These are phyloP conservation scores for Pseudoneurospora amorphoporcata DNA, from an alignment of 495 filamentous ascomycete genomes.

Conservation along the genomic window DNA sequence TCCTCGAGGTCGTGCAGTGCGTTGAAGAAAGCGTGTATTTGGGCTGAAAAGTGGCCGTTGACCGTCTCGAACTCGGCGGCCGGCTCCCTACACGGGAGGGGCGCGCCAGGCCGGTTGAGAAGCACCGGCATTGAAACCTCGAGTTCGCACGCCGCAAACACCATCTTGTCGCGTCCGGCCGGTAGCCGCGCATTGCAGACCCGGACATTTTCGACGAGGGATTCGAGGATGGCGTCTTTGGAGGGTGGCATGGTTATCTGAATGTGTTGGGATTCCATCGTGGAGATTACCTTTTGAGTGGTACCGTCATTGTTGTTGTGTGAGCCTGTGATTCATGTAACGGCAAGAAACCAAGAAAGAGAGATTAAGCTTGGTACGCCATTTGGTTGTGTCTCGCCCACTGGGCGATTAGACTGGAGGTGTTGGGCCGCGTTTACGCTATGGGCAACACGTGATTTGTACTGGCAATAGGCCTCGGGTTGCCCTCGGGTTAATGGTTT, in stretches of 20 bases:
- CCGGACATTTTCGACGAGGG: not conserved
- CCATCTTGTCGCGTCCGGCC: not conserved
- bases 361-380: no score
- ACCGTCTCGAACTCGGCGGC: slow-evolving; percentile 12
- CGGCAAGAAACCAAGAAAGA: no score
- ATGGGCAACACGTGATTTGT: no score
- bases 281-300: no score
- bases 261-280: not conserved
- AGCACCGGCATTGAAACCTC: slow-evolving; percentile 16
- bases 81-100: slow-evolving; percentile 16
- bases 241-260: not conserved
- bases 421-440: no score
- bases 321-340: no score
- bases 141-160: not conserved
- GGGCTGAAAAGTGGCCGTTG: slow-evolving; percentile 19
- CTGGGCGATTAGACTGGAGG: no score
- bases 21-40: slow-evolving; percentile 20
- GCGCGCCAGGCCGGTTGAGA: slow-evolving; percentile 12
- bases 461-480: no score
- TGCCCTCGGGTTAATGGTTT: no score
- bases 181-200: not conserved
- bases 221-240: not conserved
- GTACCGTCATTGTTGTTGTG: no score
- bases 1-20: slow-evolving; percentile 12
- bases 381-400: no score